Base-by-base conservation (phyloP, 2,329 filamentous ascomycete species). In the Orbilia javanica region DNA sequence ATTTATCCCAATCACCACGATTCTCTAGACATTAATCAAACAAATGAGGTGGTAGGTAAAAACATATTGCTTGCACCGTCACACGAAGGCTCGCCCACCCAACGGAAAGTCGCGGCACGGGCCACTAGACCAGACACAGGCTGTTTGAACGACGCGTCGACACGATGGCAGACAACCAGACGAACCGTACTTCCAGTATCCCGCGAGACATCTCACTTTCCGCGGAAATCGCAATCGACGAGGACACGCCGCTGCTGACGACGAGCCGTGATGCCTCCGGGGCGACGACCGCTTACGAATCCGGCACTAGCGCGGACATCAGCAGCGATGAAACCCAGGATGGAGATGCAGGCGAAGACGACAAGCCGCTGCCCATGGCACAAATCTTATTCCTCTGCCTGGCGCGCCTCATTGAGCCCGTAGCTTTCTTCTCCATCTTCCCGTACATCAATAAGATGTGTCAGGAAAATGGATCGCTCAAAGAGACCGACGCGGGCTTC, bases 391-490 rank as follows among this genome's bases (percentile, higher is more conserved):
- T 92, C 10, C 88, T 96, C 11, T 95, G 92, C 85, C 92, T 90
- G 82, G 90, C 90, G 1, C 89, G 92, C 4, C 82, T 92, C 27
- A 86, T 93, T 52, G 93, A 95, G 82, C 92, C 93, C 0, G 87
- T 94, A 46, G 91, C 92, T n/a, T 95, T 93, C 85, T 95, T 94
- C 85, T 89, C 87, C 82, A 93, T 95, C 83, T 92, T 95, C 81
- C 91, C 92, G 0, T 95, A 92, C 84, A 88, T 96, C 84, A 93
- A 90, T 81, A 86, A 91, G 82, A 95, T 95, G 92, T 89, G 93
- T 42, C 86, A 88, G 83, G 86, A 88, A 71, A 91, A 90, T 74
- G 92, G 91, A 8, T 82, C 86, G 10, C 84, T 95, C 1, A 83
- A 86, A 0, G 85, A 88, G 52, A 84, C 87, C n/a, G 90, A 93